Evolutionary conservation across 1,284 basidiomycete genomes (phyloP).

Genomic region (Cerioporus squamosus): DNA sequence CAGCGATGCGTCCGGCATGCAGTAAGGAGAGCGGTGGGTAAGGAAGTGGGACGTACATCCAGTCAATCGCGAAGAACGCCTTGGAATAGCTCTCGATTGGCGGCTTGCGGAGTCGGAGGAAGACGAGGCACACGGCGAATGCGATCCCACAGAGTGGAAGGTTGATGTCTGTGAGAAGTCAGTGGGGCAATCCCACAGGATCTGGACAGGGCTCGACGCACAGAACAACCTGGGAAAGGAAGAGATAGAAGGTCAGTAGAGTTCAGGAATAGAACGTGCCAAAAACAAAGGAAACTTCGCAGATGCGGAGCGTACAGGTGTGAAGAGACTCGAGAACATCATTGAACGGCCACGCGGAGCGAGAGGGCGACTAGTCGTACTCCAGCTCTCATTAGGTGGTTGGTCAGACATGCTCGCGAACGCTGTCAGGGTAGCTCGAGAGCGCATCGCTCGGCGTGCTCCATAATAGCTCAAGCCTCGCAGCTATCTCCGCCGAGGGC

Average conservation of each 20-base stretch:
- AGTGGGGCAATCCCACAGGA: slow-evolving; percentile 8
- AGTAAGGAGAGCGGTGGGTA: neutral
- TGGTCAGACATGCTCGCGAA: too few species aligned
- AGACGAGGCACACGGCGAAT: slow-evolving; percentile 38
- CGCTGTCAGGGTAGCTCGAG: too few species aligned
- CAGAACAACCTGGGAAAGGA: slow-evolving; percentile 3
- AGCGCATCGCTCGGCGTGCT: too few species aligned
- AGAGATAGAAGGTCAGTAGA: neutral
- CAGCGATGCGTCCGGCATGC: slow-evolving; percentile 10
- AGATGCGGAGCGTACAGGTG: too few species aligned
- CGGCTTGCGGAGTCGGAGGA: slow-evolving; percentile 41
- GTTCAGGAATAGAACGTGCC: neutral
- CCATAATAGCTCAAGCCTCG: too few species aligned
- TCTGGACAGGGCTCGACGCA: neutral
- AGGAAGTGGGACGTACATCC: slow-evolving; percentile 29
- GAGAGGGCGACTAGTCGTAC: too few species aligned
- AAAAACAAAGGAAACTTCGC: too few species aligned
- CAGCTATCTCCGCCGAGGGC: too few species aligned
- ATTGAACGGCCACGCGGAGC: too few species aligned
- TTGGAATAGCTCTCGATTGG: slow-evolving; percentile 30
- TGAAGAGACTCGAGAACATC: too few species aligned
- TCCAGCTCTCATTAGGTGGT: too few species aligned
- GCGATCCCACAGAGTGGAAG: slow-evolving; percentile 42
- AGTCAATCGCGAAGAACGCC: slow-evolving; percentile 36
- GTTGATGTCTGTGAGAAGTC: slow-evolving; percentile 36